A percentile compares a stretch with the other conserved stretches of the same genome.
Evolutionary conservation across 306 rosid genomes (phyloP).

Genomic region (Trifolium subterraneum): DNA sequence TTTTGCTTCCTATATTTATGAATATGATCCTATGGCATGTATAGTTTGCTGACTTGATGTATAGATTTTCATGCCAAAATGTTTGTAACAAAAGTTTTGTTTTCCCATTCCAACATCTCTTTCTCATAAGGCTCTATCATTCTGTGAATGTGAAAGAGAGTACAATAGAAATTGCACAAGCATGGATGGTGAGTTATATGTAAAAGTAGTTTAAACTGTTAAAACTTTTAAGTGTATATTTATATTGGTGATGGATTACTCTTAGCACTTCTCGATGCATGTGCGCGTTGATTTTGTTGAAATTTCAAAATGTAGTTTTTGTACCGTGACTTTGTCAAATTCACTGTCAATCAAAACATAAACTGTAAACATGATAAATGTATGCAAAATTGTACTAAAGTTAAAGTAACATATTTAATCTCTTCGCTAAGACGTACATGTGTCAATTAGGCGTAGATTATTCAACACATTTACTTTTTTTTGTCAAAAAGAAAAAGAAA

Average conservation of each 20-base stretch:
- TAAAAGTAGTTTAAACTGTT: neutral
- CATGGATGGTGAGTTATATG: neutral
- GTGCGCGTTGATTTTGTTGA: neutral
- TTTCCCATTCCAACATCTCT: neutral
- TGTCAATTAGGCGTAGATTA: too few relatives aligned
- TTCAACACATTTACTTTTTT: too few relatives aligned
- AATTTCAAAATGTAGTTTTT: neutral
- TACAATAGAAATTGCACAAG: neutral
- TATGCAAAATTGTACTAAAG: too few relatives aligned
- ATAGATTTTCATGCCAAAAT: slow-evolving; percentile 38
- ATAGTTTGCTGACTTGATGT: slow-evolving; percentile 50
- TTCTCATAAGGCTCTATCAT: neutral
- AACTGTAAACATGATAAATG: too few relatives aligned
- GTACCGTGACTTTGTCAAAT: too few relatives aligned
- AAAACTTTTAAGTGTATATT: neutral
- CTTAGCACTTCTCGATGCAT: neutral
- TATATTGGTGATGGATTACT: neutral
- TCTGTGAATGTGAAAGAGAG: neutral
- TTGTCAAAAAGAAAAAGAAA: too few relatives aligned
- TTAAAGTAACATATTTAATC: too few relatives aligned
- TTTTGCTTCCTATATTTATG: slow-evolving; percentile 35
- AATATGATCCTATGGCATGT: neutral
- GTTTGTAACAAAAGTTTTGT: neutral
- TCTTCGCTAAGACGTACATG: too few relatives aligned
- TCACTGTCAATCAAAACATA: too few relatives aligned